Base-by-base conservation (phyloP, 768 basidiomycete genomes). In the Paxillus ammoniavirescens region DNA sequence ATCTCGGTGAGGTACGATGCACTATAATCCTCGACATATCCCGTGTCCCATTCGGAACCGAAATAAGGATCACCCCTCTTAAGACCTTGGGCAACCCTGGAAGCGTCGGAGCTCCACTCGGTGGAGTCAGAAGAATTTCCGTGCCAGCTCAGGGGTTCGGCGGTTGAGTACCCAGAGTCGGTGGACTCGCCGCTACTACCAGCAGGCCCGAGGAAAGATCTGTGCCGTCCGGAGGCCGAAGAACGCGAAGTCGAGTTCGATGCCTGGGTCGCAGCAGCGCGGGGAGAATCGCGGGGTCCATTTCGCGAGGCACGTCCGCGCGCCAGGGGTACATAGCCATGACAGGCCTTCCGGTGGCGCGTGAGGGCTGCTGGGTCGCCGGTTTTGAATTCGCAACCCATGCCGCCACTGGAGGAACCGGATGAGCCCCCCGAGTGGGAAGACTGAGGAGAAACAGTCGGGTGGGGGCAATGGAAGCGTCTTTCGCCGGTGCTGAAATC, bases 321-420 rank as follows among this genome's bases (percentile, higher is more conserved):
- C 41, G 40, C 41, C 2, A 45, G 50, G 8, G 69, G 67, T 13
- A 59, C 17, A 36, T 69, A 55, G 1, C 52, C 61, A 15, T 71
- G 69, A 15, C 18, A 17, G 13, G 42, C 49, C 42, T 63, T 60
- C 7, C 69, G 57, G 46, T 71, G 65, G 42, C 51, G 66, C 5
- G 67, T 55, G 7, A 71, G 42, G 31, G 63, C 53, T 0, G 67
- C 65, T 10, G 69, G 65, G 40, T 69, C 65, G 4, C 53, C 17
- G 2, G 69, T 70, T 33, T 38, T 55, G 47, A 58, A 71, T 12
- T 54, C 41, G 41, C 68, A 69, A 0, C 18, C 53, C 14, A 45
- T 42, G 30, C 30, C 52, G 42, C 12, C 30, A 8, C 12, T 4
- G 21, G 36, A 13, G 5, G 52, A 10, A 0, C 45, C 50, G 5